phyloP scores from a whole-genome alignment of 2,329 filamentous ascomycete species.

The Fusarium sp. region DNA sequence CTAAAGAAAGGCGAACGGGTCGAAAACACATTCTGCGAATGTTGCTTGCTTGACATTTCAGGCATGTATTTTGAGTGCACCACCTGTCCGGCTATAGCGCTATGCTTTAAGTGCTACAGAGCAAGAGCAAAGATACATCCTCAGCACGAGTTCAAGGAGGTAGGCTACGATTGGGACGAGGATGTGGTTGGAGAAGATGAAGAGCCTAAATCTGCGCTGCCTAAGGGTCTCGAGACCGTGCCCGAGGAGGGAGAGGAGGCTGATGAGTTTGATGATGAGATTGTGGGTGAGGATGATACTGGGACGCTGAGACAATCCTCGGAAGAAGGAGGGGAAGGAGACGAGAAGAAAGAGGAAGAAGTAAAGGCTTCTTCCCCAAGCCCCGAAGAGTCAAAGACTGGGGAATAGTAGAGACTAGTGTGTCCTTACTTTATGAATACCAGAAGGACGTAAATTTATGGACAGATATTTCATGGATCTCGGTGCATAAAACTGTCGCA shows the following conservation, averaged over 20 bases:
- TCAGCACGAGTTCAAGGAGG: not conserved
- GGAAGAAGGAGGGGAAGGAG: not conserved
- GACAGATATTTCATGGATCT: too few species aligned
- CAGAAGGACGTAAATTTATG: too few species aligned
- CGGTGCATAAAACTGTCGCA: too few species aligned
- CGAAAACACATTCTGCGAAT: not conserved
- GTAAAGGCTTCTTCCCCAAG: not conserved
- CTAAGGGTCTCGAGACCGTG: not conserved
- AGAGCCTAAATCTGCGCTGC: not conserved
- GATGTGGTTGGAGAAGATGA: not conserved
- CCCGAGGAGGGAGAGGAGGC: not conserved
- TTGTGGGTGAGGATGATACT: conserved; percentile 6
- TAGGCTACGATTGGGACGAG: conserved; percentile 6
- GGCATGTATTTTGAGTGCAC: not conserved
- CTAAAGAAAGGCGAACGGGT: not conserved
- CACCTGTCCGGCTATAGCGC: not conserved
- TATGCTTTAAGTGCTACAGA: conserved; percentile 4
- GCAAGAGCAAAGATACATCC: not conserved
- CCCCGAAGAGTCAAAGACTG: not conserved
- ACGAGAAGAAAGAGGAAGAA: not conserved
- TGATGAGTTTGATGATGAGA: conserved; percentile 14
- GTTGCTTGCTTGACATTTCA: not conserved
- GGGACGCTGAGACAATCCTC: not conserved
- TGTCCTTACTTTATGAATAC: too few species aligned
- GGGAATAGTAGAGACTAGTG: too few species aligned